These are phyloP conservation scores for Hypsizygus marmoreus DNA, from an alignment of 768 basidiomycete genomes.

Conservation along the genomic window DNA sequence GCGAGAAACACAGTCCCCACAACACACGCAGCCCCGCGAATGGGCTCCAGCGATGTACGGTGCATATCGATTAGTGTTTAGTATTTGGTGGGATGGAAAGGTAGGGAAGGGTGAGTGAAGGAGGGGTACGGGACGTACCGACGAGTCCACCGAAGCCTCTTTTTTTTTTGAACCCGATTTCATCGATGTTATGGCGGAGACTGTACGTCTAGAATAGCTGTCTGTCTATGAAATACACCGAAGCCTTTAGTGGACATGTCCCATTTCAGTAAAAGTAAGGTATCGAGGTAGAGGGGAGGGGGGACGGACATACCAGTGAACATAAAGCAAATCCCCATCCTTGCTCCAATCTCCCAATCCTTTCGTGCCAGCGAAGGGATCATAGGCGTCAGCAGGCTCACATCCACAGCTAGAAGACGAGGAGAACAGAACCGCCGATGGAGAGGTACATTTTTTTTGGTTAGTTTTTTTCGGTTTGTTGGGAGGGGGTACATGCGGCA, in stretches of 20 bases:
- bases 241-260: background rate
- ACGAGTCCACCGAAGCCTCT: constrained; percentile 45
- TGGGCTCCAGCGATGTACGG: constrained; percentile 61
- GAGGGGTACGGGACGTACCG: constrained; percentile 25
- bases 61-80: constrained; percentile 45
- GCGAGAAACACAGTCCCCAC: constrained; percentile 29
- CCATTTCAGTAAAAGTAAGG: constrained; percentile 23
- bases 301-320: constrained; percentile 3
- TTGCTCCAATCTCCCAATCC: constrained; percentile 54
- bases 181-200: too few relatives aligned
- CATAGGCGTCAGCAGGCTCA: constrained; percentile 45
- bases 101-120: too few relatives aligned
- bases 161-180: too few relatives aligned
- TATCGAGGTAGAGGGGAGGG: constrained; percentile 8
- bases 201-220: too few relatives aligned
- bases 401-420: constrained; percentile 35
- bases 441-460: too few relatives aligned
- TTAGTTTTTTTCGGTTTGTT: constrained; percentile 17
- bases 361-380: constrained; percentile 43
- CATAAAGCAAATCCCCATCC: constrained; percentile 53
- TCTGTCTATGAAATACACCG: background rate
- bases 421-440: constrained; percentile 28
- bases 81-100: constrained; percentile 1
- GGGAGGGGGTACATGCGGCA: background rate
- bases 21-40: constrained; percentile 49